Percentiles rank a stretch among this genome's conserved stretches.
Evolutionary conservation across 371 early-diverging fungal species (phyloP).

Genomic region (Nematocida major): DNA sequence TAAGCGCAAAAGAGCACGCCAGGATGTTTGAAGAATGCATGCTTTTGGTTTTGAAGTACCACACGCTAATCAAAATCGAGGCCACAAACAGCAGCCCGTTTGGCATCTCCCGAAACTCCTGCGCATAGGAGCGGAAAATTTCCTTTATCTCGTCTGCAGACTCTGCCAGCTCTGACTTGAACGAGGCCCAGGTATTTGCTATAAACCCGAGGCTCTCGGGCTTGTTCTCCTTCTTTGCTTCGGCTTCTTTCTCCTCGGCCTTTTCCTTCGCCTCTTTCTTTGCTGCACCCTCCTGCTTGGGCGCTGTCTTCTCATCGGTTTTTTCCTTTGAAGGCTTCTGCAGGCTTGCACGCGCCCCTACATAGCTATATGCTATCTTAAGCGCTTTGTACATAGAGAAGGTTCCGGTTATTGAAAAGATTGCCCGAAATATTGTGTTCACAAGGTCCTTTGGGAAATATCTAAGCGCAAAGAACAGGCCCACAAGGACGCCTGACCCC

Average conservation of each 20-base stretch:
- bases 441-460: slow-evolving; percentile 14
- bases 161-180: not conserved
- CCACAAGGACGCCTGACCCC: slow-evolving; percentile 6
- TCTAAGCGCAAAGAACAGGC: slow-evolving; percentile 26
- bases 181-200: no score
- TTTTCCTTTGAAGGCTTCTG: not conserved
- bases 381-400: slow-evolving; percentile 19
- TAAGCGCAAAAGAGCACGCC: slow-evolving; percentile 75
- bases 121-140: not conserved
- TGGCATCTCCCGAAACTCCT: not conserved
- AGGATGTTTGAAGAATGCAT: slow-evolving; percentile 80
- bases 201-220: not conserved
- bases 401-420: slow-evolving; percentile 25
- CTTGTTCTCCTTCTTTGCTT: not conserved
- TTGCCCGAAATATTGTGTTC: slow-evolving; percentile 27
- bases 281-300: not conserved
- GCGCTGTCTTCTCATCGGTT: not conserved
- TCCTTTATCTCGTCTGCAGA: not conserved
- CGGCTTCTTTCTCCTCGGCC: not conserved
- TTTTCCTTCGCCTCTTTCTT: not conserved
- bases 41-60: slow-evolving; percentile 76
- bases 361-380: not conserved
- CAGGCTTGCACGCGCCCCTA: not conserved
- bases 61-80: slow-evolving; percentile 66
- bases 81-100: not conserved